Conservation (phyloP, 2,329 filamentous ascomycete genomes). For the Cladophialophora chaetospira region DNA sequence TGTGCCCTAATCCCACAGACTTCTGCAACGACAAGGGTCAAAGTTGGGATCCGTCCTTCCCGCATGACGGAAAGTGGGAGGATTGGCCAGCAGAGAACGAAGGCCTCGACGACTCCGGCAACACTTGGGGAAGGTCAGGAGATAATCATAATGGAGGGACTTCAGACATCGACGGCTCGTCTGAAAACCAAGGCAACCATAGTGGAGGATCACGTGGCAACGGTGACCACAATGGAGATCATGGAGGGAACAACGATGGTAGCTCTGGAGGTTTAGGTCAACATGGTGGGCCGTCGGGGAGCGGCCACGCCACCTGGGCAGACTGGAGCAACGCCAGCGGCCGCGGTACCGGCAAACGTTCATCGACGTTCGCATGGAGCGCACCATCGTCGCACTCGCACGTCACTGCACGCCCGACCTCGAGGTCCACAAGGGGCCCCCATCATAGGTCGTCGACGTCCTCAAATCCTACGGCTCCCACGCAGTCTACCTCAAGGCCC, state of each 20-base stretch:
- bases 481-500: neutral
- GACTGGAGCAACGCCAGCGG: neutral
- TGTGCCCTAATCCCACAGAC: slow-evolving; percentile 8
- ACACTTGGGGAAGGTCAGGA: neutral
- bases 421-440: neutral
- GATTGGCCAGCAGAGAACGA: neutral
- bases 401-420: neutral
- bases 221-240: neutral
- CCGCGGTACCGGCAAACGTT: neutral
- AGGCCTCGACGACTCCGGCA: neutral
- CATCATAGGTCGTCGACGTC: neutral
- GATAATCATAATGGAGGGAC: neutral
- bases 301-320: neutral
- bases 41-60: neutral
- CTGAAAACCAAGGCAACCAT: neutral
- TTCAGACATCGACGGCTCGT: neutral
- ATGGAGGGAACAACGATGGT: neutral
- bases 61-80: neutral
- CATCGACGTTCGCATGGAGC: neutral
- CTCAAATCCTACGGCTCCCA: neutral
- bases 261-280: neutral
- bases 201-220: neutral
- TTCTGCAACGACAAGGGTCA: neutral
- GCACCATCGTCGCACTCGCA: neutral
- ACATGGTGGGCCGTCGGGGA: neutral